Percentiles rank a stretch among this genome's conserved stretches.
Conservation (phyloP, 2,329 filamentous ascomycete genomes). For the Calonectria pseudoreteaudii region DNA sequence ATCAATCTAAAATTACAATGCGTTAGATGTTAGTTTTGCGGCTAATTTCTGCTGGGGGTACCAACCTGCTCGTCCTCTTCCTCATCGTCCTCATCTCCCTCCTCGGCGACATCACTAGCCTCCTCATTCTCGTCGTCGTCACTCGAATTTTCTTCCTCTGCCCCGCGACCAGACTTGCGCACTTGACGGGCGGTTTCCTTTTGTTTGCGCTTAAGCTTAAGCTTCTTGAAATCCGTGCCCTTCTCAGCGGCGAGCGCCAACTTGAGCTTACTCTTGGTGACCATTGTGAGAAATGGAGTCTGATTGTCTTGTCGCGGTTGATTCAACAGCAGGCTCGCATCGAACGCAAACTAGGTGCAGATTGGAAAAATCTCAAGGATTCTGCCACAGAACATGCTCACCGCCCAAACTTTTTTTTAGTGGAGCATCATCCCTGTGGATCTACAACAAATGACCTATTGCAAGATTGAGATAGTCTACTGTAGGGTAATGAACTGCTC, state of each 20-base stretch:
- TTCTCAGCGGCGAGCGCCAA: constrained; percentile 67
- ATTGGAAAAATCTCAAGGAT: constrained; percentile 46
- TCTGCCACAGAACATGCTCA: constrained; percentile 42
- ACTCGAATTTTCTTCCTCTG: constrained; percentile 43
- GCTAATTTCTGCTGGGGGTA: not conserved
- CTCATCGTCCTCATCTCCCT: constrained; percentile 48
- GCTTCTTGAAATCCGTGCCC: constrained; percentile 63
- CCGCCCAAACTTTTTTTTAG: constrained; percentile 45
- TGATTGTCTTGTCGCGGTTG: constrained; percentile 25
- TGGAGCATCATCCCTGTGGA: constrained; percentile 24
- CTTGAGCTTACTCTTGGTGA: constrained; percentile 62
- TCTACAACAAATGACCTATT: not conserved
- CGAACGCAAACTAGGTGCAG: constrained; percentile 32
- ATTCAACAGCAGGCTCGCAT: not conserved
- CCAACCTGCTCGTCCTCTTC: constrained; percentile 48
- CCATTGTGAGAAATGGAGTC: constrained; percentile 46
- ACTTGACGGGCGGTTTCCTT: constrained; percentile 57
- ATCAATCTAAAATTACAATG: constrained; percentile 55
- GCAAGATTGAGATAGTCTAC: not conserved
- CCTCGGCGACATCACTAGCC: constrained; percentile 49
- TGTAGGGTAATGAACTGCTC: not conserved
- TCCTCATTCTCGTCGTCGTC: constrained; percentile 43
- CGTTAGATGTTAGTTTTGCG: not conserved
- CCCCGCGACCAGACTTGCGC: constrained; percentile 43
- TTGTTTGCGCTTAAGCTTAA: constrained; percentile 61